Conservation (phyloP, 805 yeast species). For the Yarrowia sp. region DNA sequence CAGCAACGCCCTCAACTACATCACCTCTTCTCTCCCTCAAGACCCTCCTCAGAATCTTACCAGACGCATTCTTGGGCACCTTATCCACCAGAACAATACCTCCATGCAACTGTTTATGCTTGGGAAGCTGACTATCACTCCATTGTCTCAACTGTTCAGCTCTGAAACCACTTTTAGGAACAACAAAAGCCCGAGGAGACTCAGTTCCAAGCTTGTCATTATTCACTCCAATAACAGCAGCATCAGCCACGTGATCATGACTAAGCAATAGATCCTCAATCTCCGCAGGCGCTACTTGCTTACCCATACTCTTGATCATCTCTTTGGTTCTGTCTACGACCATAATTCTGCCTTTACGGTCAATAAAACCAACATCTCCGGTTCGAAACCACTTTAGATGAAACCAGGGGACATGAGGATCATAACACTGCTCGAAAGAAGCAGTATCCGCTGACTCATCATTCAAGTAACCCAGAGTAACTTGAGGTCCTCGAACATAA, state of each 20-base stretch:
- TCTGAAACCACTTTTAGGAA: slow-evolving; percentile 25
- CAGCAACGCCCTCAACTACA: slow-evolving; percentile 27
- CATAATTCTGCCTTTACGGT: slow-evolving; percentile 46
- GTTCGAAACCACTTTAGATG: slow-evolving; percentile 49
- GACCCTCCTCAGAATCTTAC: slow-evolving; percentile 90
- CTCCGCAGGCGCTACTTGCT: slow-evolving; percentile 94
- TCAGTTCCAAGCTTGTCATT: slow-evolving; percentile 75
- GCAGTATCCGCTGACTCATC: slow-evolving; percentile 49
- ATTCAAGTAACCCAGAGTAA: slow-evolving; percentile 51
- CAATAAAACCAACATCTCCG: slow-evolving; percentile 56
- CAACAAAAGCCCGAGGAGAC: slow-evolving; percentile 42
- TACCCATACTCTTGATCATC: slow-evolving; percentile 46
- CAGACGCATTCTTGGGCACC: slow-evolving; percentile 91
- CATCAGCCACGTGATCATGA: slow-evolving; percentile 75
- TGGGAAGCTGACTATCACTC: slow-evolving; percentile 41
- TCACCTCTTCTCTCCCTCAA: slow-evolving; percentile 57
- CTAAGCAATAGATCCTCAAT: slow-evolving; percentile 79
- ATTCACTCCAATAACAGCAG: slow-evolving; percentile 75
- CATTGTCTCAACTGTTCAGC: slow-evolving; percentile 30
- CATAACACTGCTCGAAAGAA: slow-evolving; percentile 42
- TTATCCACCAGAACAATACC: slow-evolving; percentile 70
- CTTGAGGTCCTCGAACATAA: slow-evolving; percentile 54
- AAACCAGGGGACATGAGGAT: slow-evolving; percentile 13
- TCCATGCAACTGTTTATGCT: slow-evolving; percentile 43
- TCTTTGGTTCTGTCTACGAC: slow-evolving; percentile 45